phyloP scores from a whole-genome alignment of 805 yeast genomes.

The Kodamaea neixiangensis region DNA sequence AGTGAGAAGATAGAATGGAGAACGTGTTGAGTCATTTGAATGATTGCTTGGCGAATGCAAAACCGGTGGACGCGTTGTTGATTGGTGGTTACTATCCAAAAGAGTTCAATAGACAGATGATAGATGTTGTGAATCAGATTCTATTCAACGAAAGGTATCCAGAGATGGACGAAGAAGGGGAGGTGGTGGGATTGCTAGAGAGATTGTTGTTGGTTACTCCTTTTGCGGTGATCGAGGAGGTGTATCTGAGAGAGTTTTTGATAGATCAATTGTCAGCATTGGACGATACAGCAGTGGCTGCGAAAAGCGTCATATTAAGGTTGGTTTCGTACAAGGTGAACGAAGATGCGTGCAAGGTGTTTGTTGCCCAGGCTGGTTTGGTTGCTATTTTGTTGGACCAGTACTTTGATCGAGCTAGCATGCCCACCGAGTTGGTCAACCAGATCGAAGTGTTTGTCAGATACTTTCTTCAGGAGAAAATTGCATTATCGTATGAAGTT shows the following conservation, averaged over 20 bases:
- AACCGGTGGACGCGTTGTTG: not conserved
- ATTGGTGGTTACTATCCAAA: not conserved
- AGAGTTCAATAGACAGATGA: not conserved
- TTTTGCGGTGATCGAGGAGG: not conserved
- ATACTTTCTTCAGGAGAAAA: not conserved
- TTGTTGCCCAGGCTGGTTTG: constrained; percentile 3
- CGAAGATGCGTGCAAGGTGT: not conserved
- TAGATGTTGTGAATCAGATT: not conserved
- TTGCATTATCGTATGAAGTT: not conserved
- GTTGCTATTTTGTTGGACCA: not conserved
- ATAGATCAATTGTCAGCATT: not conserved
- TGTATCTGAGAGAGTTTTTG: constrained; percentile 5
- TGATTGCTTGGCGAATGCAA: not conserved
- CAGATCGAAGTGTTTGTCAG: constrained; percentile 12
- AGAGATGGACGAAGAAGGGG: not conserved
- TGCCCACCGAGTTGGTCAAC: constrained; percentile 11
- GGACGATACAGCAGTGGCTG: not conserved
- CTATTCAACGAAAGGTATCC: not conserved
- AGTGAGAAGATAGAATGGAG: not conserved
- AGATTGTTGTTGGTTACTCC: not conserved
- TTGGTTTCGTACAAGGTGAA: not conserved
- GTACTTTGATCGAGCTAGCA: constrained; percentile 7
- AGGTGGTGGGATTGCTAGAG: not conserved
- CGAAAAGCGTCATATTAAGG: not conserved
- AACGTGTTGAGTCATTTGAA: not conserved